A percentile compares a stretch with the other conserved stretches of the same genome.
Conservation (phyloP, 2,329 filamentous ascomycete genomes). For the Stemphylium beticola region DNA sequence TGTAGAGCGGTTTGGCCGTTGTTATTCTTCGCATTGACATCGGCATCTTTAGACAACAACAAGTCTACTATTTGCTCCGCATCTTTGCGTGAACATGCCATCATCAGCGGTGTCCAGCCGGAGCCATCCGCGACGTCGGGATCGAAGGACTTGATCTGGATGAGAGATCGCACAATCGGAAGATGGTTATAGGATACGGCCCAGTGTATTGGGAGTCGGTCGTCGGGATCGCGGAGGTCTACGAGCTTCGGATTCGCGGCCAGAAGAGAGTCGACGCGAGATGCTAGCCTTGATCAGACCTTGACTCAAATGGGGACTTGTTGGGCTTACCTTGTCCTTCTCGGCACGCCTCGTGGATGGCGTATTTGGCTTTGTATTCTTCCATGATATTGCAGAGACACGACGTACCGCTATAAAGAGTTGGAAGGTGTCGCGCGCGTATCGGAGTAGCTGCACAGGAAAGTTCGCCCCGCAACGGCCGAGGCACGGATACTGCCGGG, state of each 20-base stretch:
- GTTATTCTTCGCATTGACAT: constrained; percentile 75
- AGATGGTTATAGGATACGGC: constrained; percentile 82
- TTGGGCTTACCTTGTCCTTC: constrained; percentile 75
- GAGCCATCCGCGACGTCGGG: constrained; percentile 80
- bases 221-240: constrained; percentile 78
- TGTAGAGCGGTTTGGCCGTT: constrained; percentile 83
- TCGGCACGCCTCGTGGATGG: constrained; percentile 84
- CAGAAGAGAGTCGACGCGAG: constrained; percentile 75
- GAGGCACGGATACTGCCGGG: constrained; percentile 7
- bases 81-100: constrained; percentile 76
- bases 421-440: background rate
- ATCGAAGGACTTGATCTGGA: constrained; percentile 76
- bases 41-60: constrained; percentile 71
- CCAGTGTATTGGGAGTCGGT: constrained; percentile 92
- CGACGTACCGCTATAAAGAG: too few relatives aligned
- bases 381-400: constrained; percentile 21
- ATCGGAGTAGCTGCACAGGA: background rate
- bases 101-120: constrained; percentile 87
- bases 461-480: constrained; percentile 8
- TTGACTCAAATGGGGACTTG: constrained; percentile 4
- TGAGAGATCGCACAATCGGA: constrained; percentile 74
- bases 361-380: constrained; percentile 66
- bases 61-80: constrained; percentile 71
- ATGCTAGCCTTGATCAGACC: constrained; percentile 68
- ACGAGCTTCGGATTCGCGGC: constrained; percentile 81